Base-by-base conservation (phyloP, 768 basidiomycete genomes). In the Gyrodon lividus region DNA sequence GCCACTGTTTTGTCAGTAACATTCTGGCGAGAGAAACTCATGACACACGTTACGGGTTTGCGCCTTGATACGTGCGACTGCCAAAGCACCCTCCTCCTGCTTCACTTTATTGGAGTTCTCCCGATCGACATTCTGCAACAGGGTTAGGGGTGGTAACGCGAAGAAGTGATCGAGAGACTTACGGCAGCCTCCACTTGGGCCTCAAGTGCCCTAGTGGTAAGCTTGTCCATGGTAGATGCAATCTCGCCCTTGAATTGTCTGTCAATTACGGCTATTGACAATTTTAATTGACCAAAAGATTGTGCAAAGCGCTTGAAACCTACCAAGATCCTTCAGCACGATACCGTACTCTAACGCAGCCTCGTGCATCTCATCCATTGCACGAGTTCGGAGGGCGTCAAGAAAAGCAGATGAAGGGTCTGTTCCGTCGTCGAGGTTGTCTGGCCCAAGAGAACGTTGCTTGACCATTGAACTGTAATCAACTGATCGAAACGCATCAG, bases 201-300 rank as follows among this genome's bases (percentile, higher is more conserved):
- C 64, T 92, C 87, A 33, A 92, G 73, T 19, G 87, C 90, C 58
- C 90, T 79, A 4, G 88, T 88, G 60, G 88, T 92, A 47, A 91
- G 75, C 63, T 89, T 88, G 62, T 91, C 86, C 89, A 91, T 92
- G 1, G 88, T 89, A 23, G 78, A 72, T 1, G 88, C 90, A 57
- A 91, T 90, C 62, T 92, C 89, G 52, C 89, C 89, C 74, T 92
- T 92, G 75, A 92, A 92, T 59, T 91, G 86, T 26, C 90, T 75
- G 63, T 92, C 89, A 51, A 92, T 92, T 48, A 92, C 90, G 48
- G 89, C 90, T 84, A 50, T 50, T 17, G 57, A 58, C 23, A n/a
- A 23, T 35, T 26, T 24, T 14, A 1, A 46, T 65, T 24, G 50
- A 55, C 51, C 40, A 6, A 26, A 8, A 17, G n/a, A 8, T 31